Base-by-base conservation (phyloP, 768 basidiomycete genomes). In the Mrakia frigida region DNA sequence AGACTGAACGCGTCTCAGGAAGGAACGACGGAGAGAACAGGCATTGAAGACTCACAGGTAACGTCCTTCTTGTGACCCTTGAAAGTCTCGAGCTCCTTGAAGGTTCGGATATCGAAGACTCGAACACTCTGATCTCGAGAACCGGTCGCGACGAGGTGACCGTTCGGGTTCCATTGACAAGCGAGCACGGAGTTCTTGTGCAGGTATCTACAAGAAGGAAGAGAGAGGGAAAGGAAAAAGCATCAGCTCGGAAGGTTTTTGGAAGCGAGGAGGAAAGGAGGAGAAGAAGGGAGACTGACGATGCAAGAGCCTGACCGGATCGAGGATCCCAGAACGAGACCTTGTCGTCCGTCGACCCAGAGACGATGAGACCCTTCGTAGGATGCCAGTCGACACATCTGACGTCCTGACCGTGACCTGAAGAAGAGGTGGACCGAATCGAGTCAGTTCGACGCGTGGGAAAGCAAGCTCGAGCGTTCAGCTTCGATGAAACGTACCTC, bases 251-350 rank as follows among this genome's bases (percentile, higher is more conserved):
- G 46, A 67, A 63, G 43, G 56, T n/a, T 56, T 56, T 6, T 14
- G 14, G 13, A n/a, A 25, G 6, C 21, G 56, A 6, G 14, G 18
- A 31, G 21, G 14, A 39, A 25, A 35, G 39, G 14, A 50, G 60
- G 37, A 28, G 4, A 6, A 71, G 16, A 43, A 65, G 33, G 39
- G 28, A 28, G 28, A 84, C 90, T 77, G 82, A 95, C 94, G 98
- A 84, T 0, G 95, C 97, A 7, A 99, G 87, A 14, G 90, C 89
- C 0, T 92, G 94, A 50, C 92, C 93, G 14, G 93, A 93, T 52
- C 97, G 87, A 31, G 97, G 97, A 83, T 99, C 97, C 97, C 97
- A 99, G 84, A 99, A 99, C 81, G 98, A 98, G 84, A 98, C 93
- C 80, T 93, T 88, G 83, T 98, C 97, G 84, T 99, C 97, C 84